Conservation (phyloP, 345 rosid genomes). For the Psidium guajava region DNA sequence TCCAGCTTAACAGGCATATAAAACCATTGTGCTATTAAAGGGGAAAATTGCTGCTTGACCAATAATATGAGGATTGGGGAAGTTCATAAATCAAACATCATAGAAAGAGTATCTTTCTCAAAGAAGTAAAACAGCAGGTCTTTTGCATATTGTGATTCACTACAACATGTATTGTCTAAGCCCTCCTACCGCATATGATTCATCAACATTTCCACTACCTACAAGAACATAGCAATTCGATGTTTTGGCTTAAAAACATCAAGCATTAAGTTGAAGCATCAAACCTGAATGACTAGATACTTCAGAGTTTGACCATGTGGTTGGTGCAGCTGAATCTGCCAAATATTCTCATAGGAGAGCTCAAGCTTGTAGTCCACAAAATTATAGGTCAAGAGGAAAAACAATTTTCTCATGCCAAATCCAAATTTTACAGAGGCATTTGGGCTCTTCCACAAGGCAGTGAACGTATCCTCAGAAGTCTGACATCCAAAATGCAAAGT, state of each 20-base stretch:
- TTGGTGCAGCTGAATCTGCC: conserved; percentile 14
- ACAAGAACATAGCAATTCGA: background rate
- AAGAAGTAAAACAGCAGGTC: background rate
- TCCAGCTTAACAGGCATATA: background rate
- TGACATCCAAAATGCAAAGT: conserved; percentile 20
- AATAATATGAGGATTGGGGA: background rate
- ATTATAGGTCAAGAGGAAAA: conserved; percentile 7
- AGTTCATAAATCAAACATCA: background rate
- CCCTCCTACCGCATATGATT: background rate
- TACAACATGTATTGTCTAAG: background rate
- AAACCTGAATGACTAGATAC: conserved; percentile 26
- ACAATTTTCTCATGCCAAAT: background rate
- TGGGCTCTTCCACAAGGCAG: conserved; percentile 12
- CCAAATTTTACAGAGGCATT: conserved; percentile 14
- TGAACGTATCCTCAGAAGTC: conserved; percentile 5
- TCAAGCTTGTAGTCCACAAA: conserved; percentile 14
- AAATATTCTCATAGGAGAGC: conserved; percentile 20
- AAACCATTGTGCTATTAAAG: background rate
- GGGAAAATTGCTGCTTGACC: background rate
- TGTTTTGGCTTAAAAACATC: background rate
- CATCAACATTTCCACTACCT: background rate
- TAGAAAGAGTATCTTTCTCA: background rate
- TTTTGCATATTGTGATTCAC: background rate
- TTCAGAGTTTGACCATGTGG: background rate
- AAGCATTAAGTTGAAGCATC: background rate